phyloP scores from a whole-genome alignment of 306 rosid genomes.

The Datisca glomerata region DNA sequence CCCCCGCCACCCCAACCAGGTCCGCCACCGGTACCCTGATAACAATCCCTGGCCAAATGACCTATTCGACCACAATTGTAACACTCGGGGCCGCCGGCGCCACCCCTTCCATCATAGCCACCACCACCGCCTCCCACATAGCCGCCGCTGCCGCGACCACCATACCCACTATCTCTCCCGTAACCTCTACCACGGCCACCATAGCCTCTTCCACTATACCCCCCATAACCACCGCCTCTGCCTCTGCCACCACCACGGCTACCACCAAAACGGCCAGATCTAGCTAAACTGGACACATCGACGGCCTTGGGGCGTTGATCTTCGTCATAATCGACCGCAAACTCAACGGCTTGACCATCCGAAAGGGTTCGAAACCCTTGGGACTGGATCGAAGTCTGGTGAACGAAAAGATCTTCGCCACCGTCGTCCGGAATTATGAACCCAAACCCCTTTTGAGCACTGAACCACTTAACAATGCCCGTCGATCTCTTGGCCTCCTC shows the following conservation, averaged over 20 bases:
- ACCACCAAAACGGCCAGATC: constrained; percentile 25
- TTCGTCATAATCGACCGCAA: constrained; percentile 30
- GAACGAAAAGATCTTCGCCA: constrained; percentile 65
- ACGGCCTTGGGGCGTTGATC: constrained; percentile 61
- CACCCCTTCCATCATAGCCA: constrained; percentile 12
- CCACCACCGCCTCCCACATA: constrained; percentile 18
- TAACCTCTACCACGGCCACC: constrained; percentile 18
- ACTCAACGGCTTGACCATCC: constrained; percentile 56
- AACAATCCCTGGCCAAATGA: constrained; percentile 53
- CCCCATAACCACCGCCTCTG: constrained; percentile 16
- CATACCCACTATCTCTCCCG: constrained; percentile 10
- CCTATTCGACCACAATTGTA: constrained; percentile 60
- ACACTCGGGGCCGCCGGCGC: constrained; percentile 32
- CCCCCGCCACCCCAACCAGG: constrained; percentile 16
- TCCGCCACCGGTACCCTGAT: constrained; percentile 22
- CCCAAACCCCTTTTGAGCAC: constrained; percentile 65
- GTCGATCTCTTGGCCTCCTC: constrained; percentile 29
- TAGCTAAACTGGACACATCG: constrained; percentile 29
- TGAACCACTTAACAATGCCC: constrained; percentile 83
- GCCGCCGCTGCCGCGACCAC: constrained; percentile 14
- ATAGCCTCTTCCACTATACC: constrained; percentile 17
- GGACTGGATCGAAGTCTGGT: constrained; percentile 67
- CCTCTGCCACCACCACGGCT: constrained; percentile 24
- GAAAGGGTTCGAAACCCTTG: constrained; percentile 55
- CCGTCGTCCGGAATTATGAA: constrained; percentile 61